Evolutionary conservation across 1,139 yeast genomes (phyloP), one percentile per base, ranked within the genome.

Genomic region (Pichia sp.): DNA sequence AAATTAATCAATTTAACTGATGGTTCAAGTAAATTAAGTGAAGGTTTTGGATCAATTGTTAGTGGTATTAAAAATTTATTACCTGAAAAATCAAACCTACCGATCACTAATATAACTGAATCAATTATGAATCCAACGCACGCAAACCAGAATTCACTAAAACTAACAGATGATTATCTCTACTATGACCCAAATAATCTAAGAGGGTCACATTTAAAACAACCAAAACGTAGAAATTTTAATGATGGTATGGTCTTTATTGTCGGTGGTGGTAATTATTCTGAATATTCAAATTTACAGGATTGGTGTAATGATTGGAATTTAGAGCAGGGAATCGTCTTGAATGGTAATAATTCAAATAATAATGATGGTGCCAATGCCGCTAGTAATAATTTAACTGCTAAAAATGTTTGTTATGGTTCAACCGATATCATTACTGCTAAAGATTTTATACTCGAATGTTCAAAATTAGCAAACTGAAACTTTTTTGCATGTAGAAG

Each of bases 241-340:
- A 80, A 79, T 53, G 94, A 88, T 56, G 80, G 95, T 3, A 70
- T 87, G 48, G 95, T 92, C 18, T 94, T 92, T 65, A 86, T 89
- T 44, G 90, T 94, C 51, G 99, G 98, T 22, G 98, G 98, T 32
- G 98, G 97, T 43, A 90, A 87, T 65, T 92, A 89, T 63, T 71
- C 87, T 56, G 99, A 92, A 68, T 92, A 92, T 63, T 95, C 90
- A 55, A 90, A 90, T 62, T 74, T 92, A 59, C 95, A 87, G 66
- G 97, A 92, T 64, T 90, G 96, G 94, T 83, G 82, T 61, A 69
- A 55, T 41, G 57, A 56, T 6, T 47, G 52, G 42, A 61, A 60
- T 66, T 22, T 43, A 22, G 48, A 26, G 24, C 45, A 44, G 38
- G 51, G 43, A 9, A 37, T 43, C 8, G 30, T 18, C 15, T 43